Base-by-base conservation (phyloP, 2,329 filamentous ascomycete genomes). In the Aspergillus chevalieri region DNA sequence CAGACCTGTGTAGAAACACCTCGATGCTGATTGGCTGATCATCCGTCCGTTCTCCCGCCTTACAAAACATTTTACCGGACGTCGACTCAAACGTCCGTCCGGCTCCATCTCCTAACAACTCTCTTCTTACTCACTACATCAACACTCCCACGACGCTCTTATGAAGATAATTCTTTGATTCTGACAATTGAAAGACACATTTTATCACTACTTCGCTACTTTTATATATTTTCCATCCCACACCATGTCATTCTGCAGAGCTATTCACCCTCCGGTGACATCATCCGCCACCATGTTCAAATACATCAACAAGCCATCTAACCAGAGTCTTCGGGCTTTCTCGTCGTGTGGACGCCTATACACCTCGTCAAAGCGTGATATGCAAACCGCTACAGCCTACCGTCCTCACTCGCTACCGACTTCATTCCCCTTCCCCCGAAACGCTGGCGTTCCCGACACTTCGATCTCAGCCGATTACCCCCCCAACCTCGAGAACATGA, bases 321-420 rank as follows among this genome's bases (percentile, higher is more conserved):
- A 64, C 46, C 68, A 72, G 48, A 60, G 65, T 10, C 57, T 72
- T 46, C 73, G 77, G 44, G 64, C 65, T 28, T 79, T 79, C 64
- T 78, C 76, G 14, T 77, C 75, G 6, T 64, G 67, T 19, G 68
- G 68, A 47, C 66, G 65, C 21, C 51, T 65, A 12, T 64, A 70
- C 21, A 69, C 73, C 24, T 78, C 77, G n/a, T 78, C 77, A 8
- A 81, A 80, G 60, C 74, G 81, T 46, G 78, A 80, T 53, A 77
- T 87, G 64, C 82, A 84, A 65, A 86, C 83, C 10, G 81, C 80
- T 28, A 84, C 81, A 15, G 80, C 81, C 44, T 83, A 84, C 59
- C 80, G 79, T 50, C 82, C 83, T 17, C 78, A 82, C 51, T 74
- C 75, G 2, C 67, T 86, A n/a, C 73, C 78, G 14, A 68, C 77